Conservation (phyloP, 208 protist species). For the Leishmania arabica region DNA sequence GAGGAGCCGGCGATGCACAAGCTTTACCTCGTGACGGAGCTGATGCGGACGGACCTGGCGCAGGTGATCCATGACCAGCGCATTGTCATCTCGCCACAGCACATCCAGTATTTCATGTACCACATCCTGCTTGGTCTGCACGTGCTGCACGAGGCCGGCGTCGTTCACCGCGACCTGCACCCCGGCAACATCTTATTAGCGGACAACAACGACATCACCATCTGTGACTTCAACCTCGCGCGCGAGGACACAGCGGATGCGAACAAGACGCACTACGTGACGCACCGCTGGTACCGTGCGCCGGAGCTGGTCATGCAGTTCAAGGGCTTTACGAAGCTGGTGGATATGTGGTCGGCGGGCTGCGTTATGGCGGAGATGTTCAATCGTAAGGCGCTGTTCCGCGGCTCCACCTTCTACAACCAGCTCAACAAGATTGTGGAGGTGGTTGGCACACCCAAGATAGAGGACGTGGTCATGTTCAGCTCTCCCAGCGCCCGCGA, state of each 20-base stretch:
- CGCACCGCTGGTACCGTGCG: conserved; percentile 97
- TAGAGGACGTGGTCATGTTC: conserved; percentile 91
- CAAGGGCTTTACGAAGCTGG: conserved; percentile 91
- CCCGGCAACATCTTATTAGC: conserved; percentile 89
- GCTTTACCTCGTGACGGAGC: conserved; percentile 96
- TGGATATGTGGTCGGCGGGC: conserved; percentile 91
- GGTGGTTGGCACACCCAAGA: conserved; percentile 87
- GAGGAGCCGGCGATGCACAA: conserved; percentile 90
- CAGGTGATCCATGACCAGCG: conserved; percentile 96
- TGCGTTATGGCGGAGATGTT: conserved; percentile 93
- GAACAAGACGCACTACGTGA: conserved; percentile 95
- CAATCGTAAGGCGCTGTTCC: conserved; percentile 91
- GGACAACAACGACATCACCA: conserved; percentile 94
- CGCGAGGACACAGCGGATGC: conserved; percentile 82
- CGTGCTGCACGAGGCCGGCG: conserved; percentile 90
- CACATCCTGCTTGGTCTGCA: conserved; percentile 95
- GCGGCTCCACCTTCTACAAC: conserved; percentile 92
- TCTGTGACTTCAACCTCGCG: conserved; percentile 98
- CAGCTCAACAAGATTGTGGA: conserved; percentile 94
- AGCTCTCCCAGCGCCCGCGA: conserved; percentile 80
- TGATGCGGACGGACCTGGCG: conserved; percentile 94
- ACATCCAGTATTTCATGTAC: conserved; percentile 97
- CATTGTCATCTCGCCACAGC: conserved; percentile 93
- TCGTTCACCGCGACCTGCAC: conserved; percentile 93
- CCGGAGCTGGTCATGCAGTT: conserved; percentile 97